Evolutionary conservation across 306 rosid species (phyloP).

Genomic region (Inga leiocalycina): DNA sequence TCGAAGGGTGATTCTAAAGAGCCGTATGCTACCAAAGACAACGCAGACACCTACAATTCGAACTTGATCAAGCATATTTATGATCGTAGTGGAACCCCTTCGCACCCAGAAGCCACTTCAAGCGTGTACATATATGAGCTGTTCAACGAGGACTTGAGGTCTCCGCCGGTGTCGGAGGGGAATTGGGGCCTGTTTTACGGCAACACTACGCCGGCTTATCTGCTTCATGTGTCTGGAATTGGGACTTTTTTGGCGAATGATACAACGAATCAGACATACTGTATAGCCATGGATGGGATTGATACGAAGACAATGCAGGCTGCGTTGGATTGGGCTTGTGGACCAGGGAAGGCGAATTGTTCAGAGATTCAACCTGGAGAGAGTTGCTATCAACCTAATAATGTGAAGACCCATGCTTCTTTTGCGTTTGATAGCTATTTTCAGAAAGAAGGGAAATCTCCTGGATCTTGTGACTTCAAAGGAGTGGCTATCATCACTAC

Average conservation of each 20-base stretch:
- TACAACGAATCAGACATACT: slow-evolving; percentile 81
- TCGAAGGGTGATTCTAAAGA: slow-evolving; percentile 82
- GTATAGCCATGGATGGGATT: slow-evolving; percentile 85
- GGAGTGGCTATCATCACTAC: slow-evolving; percentile 95
- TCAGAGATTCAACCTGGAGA: slow-evolving; percentile 90
- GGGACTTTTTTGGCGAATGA: slow-evolving; percentile 92
- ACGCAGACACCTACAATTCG: slow-evolving; percentile 85
- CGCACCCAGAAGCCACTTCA: slow-evolving; percentile 78
- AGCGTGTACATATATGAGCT: slow-evolving; percentile 78
- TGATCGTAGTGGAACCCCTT: slow-evolving; percentile 79
- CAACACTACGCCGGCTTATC: slow-evolving; percentile 65
- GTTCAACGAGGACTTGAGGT: slow-evolving; percentile 81
- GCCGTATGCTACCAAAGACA: slow-evolving; percentile 83
- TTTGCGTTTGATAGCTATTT: slow-evolving; percentile 95
- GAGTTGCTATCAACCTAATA: slow-evolving; percentile 78
- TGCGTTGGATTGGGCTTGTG: slow-evolving; percentile 97
- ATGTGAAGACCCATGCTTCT: slow-evolving; percentile 83
- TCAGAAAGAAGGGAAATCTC: slow-evolving; percentile 71
- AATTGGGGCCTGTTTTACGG: slow-evolving; percentile 92
- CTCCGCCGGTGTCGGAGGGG: slow-evolving; percentile 83
- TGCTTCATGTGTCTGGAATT: slow-evolving; percentile 90
- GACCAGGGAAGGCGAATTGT: slow-evolving; percentile 86
- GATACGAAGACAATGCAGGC: slow-evolving; percentile 85
- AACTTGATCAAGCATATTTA: slow-evolving; percentile 79
- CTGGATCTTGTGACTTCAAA: slow-evolving; percentile 91